Base-by-base conservation (phyloP, 805 yeast genomes). In the Kazachstania viticola region DNA sequence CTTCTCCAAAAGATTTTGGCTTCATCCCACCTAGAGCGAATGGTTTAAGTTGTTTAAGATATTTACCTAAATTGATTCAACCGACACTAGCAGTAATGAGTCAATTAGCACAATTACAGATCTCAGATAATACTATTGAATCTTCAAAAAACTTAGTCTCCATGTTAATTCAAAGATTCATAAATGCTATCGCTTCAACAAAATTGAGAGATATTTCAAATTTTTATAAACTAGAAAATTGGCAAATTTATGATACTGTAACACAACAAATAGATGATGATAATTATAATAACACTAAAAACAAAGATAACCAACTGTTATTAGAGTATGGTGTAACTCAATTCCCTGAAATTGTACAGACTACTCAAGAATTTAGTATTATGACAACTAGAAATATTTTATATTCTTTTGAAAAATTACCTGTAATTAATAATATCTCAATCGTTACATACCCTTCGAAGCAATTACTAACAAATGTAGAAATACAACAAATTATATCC, bases 11-110 rank as follows among this genome's bases (percentile, higher is more conserved):
- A 5, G 54, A 56, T 22, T 71, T 61, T 48, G 76, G 77, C 1
- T 75, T 74, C 44, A 48, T 77, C 15, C 87, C 88, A 3, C 76
- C 78, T 1, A 61, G 62, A 33, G 63, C 84, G 1, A 80, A 78
- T 45, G 69, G 79, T 7, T 56, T 80, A 16, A 65, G 81, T 28
- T 63, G 79, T 3, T 50, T 74, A 22, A 62, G 68, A 40, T 74
- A 69, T 42, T 49, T 72, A 24, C 65, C 74, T 1, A 53, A 55
- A 17, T 56, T 76, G 12, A 60, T 69, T 17, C 60, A 59, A 3
- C 58, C 62, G 2, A 51, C 77, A 8, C 51, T 61, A 19, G 50
- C 56, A 17, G 54, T 62, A 17, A 54, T 65, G 26, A 61, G 62
- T 27, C 66, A 63, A 30, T 42, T 73, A 21, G 67, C 69, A 0